Evolutionary conservation across 352 stramenopile genomes (phyloP), one percentile per base, ranked within the genome.

Genomic region (Hyphochytrium catenoides): DNA sequence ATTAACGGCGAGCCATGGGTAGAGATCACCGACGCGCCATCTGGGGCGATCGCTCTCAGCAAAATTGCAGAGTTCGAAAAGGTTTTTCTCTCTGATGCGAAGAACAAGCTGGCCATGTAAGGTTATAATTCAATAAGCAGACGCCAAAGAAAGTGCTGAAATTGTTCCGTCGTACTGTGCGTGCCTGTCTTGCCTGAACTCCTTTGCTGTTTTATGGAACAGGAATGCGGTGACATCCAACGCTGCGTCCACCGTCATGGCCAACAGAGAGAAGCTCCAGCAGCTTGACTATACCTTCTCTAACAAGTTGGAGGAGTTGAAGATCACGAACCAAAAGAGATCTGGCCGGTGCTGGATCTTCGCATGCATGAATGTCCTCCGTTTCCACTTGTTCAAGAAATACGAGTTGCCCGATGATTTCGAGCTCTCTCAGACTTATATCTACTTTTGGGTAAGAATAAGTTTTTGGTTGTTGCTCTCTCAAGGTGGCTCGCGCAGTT

Each of bases 261-360:
- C 33, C 14, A 26, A 39, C 24, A 20, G 34, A 20, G 33, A 26
- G 16, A 20, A 39, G 12, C 14, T 39, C 8, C 34, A 39, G 24
- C 33, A 20, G 19, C 34, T 39, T 26, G 33, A 26, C 24, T 26
- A 39, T 18, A 26, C 33, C 19, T 39, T 39, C 24, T 39, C 34
- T 26, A 41, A 41, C 23, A 27, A 34, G 19, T 26, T 23, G 8
- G 38, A 41, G 34, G 46, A 52, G 20, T 29, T 23, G 34, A 50
- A 56, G 22, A 41, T 34, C 11, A 48, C 36, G 26, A 48, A 52
- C 39, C 47, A 54, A 28, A 44, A 48, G 26, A 30, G 35, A 22
- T 52, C 38, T 6, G 47, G 47, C 18, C 38, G 47, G 14, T 54
- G 47, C 47, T 54, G 47, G 47, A 40, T 54, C n/a, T 54, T 54